These are phyloP conservation scores for Xylaria sp. DNA, from an alignment of 2,329 filamentous ascomycete genomes.

Conservation along the genomic window DNA sequence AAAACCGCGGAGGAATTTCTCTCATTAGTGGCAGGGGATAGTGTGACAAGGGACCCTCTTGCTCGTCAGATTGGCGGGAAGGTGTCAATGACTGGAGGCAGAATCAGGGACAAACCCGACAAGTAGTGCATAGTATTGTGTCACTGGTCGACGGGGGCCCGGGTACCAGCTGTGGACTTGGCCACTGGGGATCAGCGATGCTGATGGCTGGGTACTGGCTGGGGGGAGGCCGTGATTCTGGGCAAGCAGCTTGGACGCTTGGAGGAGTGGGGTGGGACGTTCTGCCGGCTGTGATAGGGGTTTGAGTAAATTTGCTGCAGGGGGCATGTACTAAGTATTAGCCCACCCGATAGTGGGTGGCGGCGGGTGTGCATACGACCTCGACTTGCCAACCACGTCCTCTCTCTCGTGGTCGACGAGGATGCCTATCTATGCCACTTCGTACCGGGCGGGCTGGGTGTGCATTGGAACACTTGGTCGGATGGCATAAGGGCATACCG, in stretches of 20 bases:
- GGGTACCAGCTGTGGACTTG: conserved; percentile 13
- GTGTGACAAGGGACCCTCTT: conserved; percentile 24
- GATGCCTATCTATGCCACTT: no score
- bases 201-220: not conserved
- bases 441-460: no score
- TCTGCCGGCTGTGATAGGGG: conserved; percentile 26
- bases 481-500: no score
- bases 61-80: conserved; percentile 25
- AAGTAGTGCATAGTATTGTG: conserved; percentile 10
- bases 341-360: conserved; percentile 17
- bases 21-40: conserved; percentile 26
- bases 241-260: conserved; percentile 18
- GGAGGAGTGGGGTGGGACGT: conserved; percentile 19
- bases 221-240: conserved; percentile 1
- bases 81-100: conserved; percentile 14
- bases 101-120: conserved; percentile 4
- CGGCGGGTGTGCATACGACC: conserved; percentile 1
- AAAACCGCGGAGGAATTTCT: conserved; percentile 30
- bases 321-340: conserved; percentile 16
- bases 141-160: not conserved
- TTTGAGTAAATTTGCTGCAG: conserved; percentile 25
- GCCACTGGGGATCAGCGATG: not conserved
- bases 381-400: conserved; percentile 13
- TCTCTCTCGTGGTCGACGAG: not conserved
- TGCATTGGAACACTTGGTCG: no score